These are phyloP conservation scores for Cladosporium halotolerans DNA, from an alignment of 2,329 filamentous ascomycete genomes.

Conservation along the genomic window DNA sequence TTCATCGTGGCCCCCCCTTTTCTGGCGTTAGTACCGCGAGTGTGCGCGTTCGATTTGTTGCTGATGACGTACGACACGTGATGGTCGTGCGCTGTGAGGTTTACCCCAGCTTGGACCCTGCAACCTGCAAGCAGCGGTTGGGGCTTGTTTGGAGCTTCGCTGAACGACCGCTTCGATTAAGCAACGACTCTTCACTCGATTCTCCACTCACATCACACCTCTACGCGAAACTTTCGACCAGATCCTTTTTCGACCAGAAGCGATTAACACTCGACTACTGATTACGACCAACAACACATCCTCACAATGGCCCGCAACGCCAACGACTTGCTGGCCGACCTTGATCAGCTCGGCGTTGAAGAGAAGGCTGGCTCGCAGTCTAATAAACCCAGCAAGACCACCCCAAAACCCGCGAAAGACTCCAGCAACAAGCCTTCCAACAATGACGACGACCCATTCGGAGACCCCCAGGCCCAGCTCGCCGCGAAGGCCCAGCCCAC, in stretches of 20 bases:
- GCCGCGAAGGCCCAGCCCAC: conserved; percentile 55
- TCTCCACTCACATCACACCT: too few species aligned
- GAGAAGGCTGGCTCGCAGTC: conserved; percentile 29
- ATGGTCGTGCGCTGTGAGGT: background rate
- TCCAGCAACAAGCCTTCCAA: conserved; percentile 31
- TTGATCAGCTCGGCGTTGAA: conserved; percentile 39
- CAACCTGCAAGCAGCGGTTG: too few species aligned
- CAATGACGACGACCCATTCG: conserved; percentile 52
- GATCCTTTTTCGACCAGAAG: background rate
- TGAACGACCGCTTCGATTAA: too few species aligned
- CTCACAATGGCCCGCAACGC: conserved; percentile 19
- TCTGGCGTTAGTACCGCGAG: too few species aligned
- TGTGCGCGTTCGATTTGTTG: too few species aligned
- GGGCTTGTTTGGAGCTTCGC: too few species aligned
- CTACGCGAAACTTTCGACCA: background rate
- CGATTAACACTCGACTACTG: background rate
- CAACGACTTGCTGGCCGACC: conserved; percentile 40
- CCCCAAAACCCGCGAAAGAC: conserved; percentile 41
- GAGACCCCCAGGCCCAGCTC: conserved; percentile 78
- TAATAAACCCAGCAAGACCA: conserved; percentile 43
- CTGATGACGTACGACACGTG: conserved; percentile 1
- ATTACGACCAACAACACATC: background rate
- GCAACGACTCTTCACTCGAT: too few species aligned
- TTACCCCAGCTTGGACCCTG: background rate
- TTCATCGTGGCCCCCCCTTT: too few species aligned